Conservation (phyloP, 306 rosid species). For the Cercis canadensis region DNA sequence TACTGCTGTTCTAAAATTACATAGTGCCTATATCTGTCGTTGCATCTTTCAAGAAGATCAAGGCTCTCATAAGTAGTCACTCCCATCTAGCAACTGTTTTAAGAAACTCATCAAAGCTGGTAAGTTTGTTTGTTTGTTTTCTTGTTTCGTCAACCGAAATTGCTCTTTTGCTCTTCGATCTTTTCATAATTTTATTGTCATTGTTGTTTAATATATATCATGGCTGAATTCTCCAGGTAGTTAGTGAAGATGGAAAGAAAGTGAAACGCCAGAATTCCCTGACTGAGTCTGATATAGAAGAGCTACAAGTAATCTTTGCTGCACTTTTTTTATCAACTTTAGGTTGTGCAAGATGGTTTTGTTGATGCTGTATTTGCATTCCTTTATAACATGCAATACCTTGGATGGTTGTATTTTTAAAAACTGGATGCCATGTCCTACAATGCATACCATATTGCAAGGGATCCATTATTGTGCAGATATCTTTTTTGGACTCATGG, state of each 20-base stretch:
- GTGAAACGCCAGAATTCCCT: slow-evolving; percentile 77
- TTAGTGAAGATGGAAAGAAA: slow-evolving; percentile 93
- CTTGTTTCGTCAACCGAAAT: slow-evolving; percentile 23
- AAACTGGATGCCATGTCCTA: not conserved
- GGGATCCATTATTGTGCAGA: slow-evolving; percentile 9
- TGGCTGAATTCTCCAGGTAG: slow-evolving; percentile 63
- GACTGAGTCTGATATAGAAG: slow-evolving; percentile 84
- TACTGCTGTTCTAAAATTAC: slow-evolving; percentile 40
- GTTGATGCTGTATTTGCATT: slow-evolving; percentile 28
- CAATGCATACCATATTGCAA: not conserved
- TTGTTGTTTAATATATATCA: slow-evolving; percentile 28
- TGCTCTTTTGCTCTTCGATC: not conserved
- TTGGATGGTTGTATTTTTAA: slow-evolving; percentile 26
- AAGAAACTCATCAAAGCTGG: slow-evolving; percentile 90
- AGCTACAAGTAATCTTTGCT: slow-evolving; percentile 76
- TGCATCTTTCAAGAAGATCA: slow-evolving; percentile 98
- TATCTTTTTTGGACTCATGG: slow-evolving; percentile 20
- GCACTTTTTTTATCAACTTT: slow-evolving; percentile 22
- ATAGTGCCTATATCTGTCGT: slow-evolving; percentile 93
- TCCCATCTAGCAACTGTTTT: slow-evolving; percentile 87
- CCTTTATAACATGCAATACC: slow-evolving; percentile 12
- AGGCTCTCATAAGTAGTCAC: slow-evolving; percentile 74
- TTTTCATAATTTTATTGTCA: slow-evolving; percentile 21
- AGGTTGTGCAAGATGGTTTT: slow-evolving; percentile 25
- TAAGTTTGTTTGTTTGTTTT: slow-evolving; percentile 51